Base-by-base conservation (phyloP, 2,329 filamentous ascomycete genomes). In the Fusarium chuoi region DNA sequence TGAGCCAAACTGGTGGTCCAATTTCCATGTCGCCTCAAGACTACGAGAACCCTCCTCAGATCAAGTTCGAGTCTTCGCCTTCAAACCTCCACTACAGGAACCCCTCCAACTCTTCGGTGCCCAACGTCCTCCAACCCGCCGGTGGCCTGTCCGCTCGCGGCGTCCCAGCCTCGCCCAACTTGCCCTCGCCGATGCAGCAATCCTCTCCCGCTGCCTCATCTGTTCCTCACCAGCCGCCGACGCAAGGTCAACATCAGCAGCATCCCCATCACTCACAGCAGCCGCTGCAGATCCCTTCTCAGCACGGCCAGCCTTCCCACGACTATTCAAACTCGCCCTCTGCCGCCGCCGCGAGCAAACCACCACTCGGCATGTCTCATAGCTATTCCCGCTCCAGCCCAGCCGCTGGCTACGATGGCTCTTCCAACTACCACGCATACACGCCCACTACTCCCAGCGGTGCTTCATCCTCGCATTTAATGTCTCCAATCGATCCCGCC, bases 341-440 rank as follows among this genome's bases (percentile, higher is more conserved):
- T 33, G 59, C 68, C 46, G 41, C 71, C 28, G 87, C 90, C 33
- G 90, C 92, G 48, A 89, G 91, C 55, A 91, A 93, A 79, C 89
- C 92, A 28, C 88, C 91, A 48, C 85, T 93, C 78, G 90, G 85
- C 81, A 82, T 89, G 81, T 88, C 92, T 46, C 94, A 96, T 81
- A 89, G 87, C 80, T 96, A 97, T 83, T 95, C 95, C 54, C 90
- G 94, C 78, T 96, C 94, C 65, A 98, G 94, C 82, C 94, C 95
- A 57, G 90, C 92, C 49, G 86, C 86, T 57, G 83, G 84, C 67
- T 91, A 89, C 80, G 89, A 91, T 70, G 81, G 83, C 49, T 81
- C 85, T 49, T 80, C 91, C 68, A 79, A 76, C 79, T 90, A 90
- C 78, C 82, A 85, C 42, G 85, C 89, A 55, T 91, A 90, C 78